These are phyloP conservation scores for Tausonia pullulans DNA, from an alignment of 1,284 basidiomycete species.

Conservation along the genomic window DNA sequence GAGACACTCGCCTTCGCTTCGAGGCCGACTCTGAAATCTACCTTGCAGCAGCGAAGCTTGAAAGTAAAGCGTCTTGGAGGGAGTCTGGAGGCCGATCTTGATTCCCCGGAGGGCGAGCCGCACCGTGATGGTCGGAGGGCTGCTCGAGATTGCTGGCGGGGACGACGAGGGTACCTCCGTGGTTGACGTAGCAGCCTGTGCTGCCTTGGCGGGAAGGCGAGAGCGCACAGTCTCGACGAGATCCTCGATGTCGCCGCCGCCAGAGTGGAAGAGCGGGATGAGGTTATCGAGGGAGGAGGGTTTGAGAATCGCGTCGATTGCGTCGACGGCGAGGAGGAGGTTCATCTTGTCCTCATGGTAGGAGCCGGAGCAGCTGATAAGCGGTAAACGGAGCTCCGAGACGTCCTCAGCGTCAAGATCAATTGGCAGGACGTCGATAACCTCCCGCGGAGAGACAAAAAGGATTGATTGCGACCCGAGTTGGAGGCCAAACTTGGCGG, in stretches of 20 bases:
- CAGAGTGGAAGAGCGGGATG: slow-evolving; percentile 67
- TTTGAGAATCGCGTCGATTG: slow-evolving; percentile 57
- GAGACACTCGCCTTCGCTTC: slow-evolving; percentile 19
- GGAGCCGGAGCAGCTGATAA: too few relatives aligned
- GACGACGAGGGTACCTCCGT: too few relatives aligned
- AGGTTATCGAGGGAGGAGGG: slow-evolving; percentile 64
- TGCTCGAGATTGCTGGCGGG: too few relatives aligned
- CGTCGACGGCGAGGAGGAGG: slow-evolving; percentile 50
- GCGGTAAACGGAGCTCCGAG: too few relatives aligned
- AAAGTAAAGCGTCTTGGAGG: slow-evolving; percentile 55
- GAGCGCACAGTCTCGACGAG: slow-evolving; percentile 37
- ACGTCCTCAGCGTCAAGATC: too few relatives aligned
- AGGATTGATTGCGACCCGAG: slow-evolving; percentile 51
- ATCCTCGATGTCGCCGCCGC: slow-evolving; percentile 74
- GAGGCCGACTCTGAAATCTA: slow-evolving; percentile 33
- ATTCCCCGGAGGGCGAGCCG: slow-evolving; percentile 61
- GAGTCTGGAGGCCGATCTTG: slow-evolving; percentile 59
- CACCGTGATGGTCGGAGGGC: slow-evolving; percentile 27
- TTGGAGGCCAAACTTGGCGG: slow-evolving; percentile 50
- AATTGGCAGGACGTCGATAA: too few relatives aligned
- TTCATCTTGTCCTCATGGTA: slow-evolving; percentile 20
- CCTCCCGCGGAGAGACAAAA: slow-evolving; percentile 36
- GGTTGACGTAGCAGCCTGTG: too few relatives aligned
- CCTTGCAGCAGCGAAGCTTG: slow-evolving; percentile 58
- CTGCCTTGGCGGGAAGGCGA: too few relatives aligned